Evolutionary conservation across 2,329 filamentous ascomycete genomes (phyloP).

Genomic region (Scortechinia acanthostroma): DNA sequence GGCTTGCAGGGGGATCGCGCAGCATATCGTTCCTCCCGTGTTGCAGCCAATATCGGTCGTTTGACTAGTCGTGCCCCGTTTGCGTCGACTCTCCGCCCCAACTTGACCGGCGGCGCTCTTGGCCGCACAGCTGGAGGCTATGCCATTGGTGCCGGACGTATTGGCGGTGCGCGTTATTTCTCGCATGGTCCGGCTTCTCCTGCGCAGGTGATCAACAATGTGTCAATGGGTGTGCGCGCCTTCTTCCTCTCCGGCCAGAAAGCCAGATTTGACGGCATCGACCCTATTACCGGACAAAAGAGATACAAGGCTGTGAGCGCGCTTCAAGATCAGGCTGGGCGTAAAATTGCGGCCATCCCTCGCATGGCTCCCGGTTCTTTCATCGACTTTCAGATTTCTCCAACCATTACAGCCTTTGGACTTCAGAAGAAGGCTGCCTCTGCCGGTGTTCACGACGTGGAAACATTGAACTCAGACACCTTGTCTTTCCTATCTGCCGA

Average conservation of each 20-base stretch:
- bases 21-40: background rate
- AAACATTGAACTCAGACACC: slow-evolving; percentile 73
- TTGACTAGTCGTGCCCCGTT: slow-evolving; percentile 77
- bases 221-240: slow-evolving; percentile 84
- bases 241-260: slow-evolving; percentile 90
- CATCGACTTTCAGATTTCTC: slow-evolving; percentile 81
- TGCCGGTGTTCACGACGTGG: slow-evolving; percentile 31
- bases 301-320: slow-evolving; percentile 72
- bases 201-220: slow-evolving; percentile 87
- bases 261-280: slow-evolving; percentile 75
- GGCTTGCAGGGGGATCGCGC: background rate
- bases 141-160: slow-evolving; percentile 59
- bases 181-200: slow-evolving; percentile 79
- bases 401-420: slow-evolving; percentile 81
- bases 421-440: slow-evolving; percentile 7
- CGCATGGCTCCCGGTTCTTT: slow-evolving; percentile 65
- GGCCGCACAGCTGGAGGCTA: slow-evolving; percentile 88
- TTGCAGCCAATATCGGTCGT: slow-evolving; percentile 30
- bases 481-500: slow-evolving; percentile 81
- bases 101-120: slow-evolving; percentile 80
- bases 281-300: slow-evolving; percentile 62
- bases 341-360: slow-evolving; percentile 54
- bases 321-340: slow-evolving; percentile 66
- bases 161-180: slow-evolving; percentile 76
- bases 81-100: slow-evolving; percentile 80